Conservation (phyloP, 129 eudicot genomes). For the Lactuca sativa region DNA sequence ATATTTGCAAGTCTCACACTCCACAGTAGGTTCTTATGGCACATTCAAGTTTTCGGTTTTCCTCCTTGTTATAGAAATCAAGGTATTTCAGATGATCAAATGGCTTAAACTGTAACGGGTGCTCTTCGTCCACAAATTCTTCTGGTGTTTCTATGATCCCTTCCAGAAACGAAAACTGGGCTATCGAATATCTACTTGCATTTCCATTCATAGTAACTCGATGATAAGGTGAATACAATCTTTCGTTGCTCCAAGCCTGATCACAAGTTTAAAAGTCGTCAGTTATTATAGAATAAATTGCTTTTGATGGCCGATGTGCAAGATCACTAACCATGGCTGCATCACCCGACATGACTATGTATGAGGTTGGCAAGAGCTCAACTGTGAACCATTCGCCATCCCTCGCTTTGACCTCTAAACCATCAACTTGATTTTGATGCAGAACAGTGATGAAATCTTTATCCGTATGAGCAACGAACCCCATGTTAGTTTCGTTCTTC, state of each 20-base stretch:
- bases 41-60: slow-evolving; percentile 53
- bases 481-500: slow-evolving; percentile 47
- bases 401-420: slow-evolving; percentile 65
- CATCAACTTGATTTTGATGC: slow-evolving; percentile 64
- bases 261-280: background rate
- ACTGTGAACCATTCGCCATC: slow-evolving; percentile 76
- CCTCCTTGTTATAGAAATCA: slow-evolving; percentile 51
- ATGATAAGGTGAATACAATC: slow-evolving; percentile 66
- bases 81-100: slow-evolving; percentile 69
- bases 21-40: slow-evolving; percentile 58
- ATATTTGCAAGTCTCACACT: slow-evolving; percentile 36
- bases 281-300: background rate
- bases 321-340: slow-evolving; percentile 55
- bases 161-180: slow-evolving; percentile 63
- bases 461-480: slow-evolving; percentile 71
- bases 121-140: slow-evolving; percentile 69
- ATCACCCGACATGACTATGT: slow-evolving; percentile 74
- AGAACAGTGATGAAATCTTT: slow-evolving; percentile 66
- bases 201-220: slow-evolving; percentile 71
- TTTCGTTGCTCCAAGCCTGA: slow-evolving; percentile 83
- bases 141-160: slow-evolving; percentile 62
- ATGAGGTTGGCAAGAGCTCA: slow-evolving; percentile 56
- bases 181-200: slow-evolving; percentile 58
- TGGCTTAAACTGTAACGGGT: slow-evolving; percentile 63
- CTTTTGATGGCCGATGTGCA: background rate